A percentile compares a stretch with the other conserved stretches of the same genome.
Conservation (phyloP, 306 rosid genomes). For the Trifolium repens region DNA sequence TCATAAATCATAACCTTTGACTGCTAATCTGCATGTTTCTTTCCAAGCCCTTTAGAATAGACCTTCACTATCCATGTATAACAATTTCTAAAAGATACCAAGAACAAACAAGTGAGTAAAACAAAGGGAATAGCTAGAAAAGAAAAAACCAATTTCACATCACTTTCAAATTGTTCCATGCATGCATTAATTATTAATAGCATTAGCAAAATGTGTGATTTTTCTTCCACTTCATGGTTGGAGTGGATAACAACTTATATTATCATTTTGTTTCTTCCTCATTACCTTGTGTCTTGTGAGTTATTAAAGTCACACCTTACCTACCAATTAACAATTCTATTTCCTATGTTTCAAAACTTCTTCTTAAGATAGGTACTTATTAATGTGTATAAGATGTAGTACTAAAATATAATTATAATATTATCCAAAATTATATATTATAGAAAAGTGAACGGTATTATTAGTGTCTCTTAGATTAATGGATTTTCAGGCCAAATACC, state of each 20-base stretch:
- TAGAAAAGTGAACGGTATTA: too few species aligned
- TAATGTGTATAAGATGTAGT: too few species aligned
- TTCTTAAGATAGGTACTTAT: background rate
- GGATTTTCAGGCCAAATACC: too few species aligned
- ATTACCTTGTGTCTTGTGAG: background rate
- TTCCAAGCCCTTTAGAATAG: background rate
- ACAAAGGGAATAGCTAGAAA: background rate
- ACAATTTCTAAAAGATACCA: background rate
- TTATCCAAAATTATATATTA: too few species aligned
- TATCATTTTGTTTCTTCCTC: conserved; percentile 30
- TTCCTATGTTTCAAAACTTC: background rate
- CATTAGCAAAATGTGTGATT: background rate
- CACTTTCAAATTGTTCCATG: conserved; percentile 27
- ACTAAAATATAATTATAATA: too few species aligned
- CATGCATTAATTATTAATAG: conserved; percentile 14
- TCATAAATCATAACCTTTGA: conserved; percentile 1
- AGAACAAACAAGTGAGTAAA: background rate
- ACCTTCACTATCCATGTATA: background rate
- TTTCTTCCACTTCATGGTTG: conserved; percentile 4
- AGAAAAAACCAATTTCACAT: background rate
- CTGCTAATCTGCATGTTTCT: background rate
- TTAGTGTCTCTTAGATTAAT: too few species aligned
- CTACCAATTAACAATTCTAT: background rate
- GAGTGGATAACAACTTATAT: conserved; percentile 37
- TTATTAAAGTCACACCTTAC: conserved; percentile 15